These are phyloP conservation scores for Saccharomyces pastorianus DNA, from an alignment of 1,139 yeast species.

Conservation along the genomic window DNA sequence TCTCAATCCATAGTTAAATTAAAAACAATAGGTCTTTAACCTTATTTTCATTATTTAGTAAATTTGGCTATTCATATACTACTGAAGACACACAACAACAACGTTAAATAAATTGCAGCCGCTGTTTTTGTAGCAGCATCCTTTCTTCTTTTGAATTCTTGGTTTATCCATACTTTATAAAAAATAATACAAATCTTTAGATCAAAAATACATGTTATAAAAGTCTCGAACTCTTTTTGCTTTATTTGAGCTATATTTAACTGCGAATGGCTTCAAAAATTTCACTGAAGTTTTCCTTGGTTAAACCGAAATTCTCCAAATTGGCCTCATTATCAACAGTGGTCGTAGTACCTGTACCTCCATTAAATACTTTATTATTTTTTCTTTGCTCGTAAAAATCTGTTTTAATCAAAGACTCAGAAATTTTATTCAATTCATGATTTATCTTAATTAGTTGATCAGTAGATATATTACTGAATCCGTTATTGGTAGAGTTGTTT, in stretches of 20 bases:
- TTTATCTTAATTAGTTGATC: slow-evolving; percentile 13
- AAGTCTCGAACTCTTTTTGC: slow-evolving; percentile 8
- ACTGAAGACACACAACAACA: not conserved
- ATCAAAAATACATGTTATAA: slow-evolving; percentile 15
- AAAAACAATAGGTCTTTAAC: no score
- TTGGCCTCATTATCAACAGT: not conserved
- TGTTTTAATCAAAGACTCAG: slow-evolving; percentile 27
- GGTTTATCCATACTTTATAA: not conserved
- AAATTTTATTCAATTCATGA: slow-evolving; percentile 20
- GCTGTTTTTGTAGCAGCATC: not conserved
- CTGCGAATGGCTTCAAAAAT: not conserved
- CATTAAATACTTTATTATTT: slow-evolving; percentile 8
- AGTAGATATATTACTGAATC: slow-evolving; percentile 15
- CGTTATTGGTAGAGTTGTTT: slow-evolving; percentile 7
- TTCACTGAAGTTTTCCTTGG: not conserved
- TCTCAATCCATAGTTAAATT: no score
- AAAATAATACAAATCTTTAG: slow-evolving; percentile 5
- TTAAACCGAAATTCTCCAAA: not conserved
- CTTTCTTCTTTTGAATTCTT: not conserved
- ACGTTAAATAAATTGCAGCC: not conserved
- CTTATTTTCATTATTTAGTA: no score
- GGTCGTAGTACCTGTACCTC: not conserved
- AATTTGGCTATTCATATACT: not conserved
- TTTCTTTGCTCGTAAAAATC: slow-evolving; percentile 24
- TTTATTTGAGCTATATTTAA: not conserved